Evolutionary conservation across 345 rosid genomes (phyloP), one percentile per base, ranked within the genome.

Genomic region (Moricandia arvensis): DNA sequence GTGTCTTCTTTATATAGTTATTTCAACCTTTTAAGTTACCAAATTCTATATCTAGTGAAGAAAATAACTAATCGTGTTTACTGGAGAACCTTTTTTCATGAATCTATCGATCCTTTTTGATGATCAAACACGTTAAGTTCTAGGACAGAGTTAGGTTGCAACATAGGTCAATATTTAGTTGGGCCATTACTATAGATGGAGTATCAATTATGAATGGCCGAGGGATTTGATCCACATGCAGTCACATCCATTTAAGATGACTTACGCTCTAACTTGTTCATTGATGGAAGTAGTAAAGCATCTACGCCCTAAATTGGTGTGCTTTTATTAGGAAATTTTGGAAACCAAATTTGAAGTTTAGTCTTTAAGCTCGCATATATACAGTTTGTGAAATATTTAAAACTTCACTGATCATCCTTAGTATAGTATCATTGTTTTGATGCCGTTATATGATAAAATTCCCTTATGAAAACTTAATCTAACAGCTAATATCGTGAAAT

Each of bases 121-220:
- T 67, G 54, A 67, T 67, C 73, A 59, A 67, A 74, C 66, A 66
- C 60, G 43, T 53, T 13, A n/a, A n/a, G 53, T 33, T 75, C 5
- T 59, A 67, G 30, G 38, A 12, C 24, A 43, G 68, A 75, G 74
- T 75, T 75, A 68, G 74, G 79, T 68, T 60, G 55, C 63, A 75
- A 75, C 55, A 35, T 24, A 75, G 11, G 79, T 75, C 79, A 75
- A 61, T 16, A 35, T 60, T 26, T 68, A 75, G 74, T 68, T 75
- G 79, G 54, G 58, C 57, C 79, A 61, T 37, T 69, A 9, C 74
- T 60, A n/a, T 21, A 66, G 7, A 33, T 33, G 8, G 51, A 66
- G 66, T 58, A 66, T 75, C 74, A 68, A 37, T 68, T 61, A 68
- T 68, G 74, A 51, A 18, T 53, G 69, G 69, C 54, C 17, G 53